These are phyloP conservation scores for Cutaneotrichosporon sp. DNA, from an alignment of 1,284 basidiomycete genomes.

Conservation along the genomic window DNA sequence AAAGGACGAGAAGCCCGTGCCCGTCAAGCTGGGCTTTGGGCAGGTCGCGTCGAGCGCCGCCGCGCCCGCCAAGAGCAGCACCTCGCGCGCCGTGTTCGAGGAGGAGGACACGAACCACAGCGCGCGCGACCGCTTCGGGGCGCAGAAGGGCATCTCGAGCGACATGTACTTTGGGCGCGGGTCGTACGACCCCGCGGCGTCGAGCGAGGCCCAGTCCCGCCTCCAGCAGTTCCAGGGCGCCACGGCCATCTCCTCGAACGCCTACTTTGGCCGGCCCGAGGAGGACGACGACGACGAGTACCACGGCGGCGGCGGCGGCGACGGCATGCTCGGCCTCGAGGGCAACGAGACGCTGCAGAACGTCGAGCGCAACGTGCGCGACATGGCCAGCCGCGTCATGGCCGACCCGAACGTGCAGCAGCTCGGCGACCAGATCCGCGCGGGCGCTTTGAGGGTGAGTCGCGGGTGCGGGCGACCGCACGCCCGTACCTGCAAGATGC, in stretches of 20 bases:
- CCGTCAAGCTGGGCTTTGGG: slow-evolving; percentile 74
- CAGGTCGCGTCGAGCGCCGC: slow-evolving; percentile 59
- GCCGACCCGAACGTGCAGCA: slow-evolving; percentile 90
- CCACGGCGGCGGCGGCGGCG: slow-evolving; percentile 58
- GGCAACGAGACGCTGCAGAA: slow-evolving; percentile 65
- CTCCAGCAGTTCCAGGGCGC: slow-evolving; percentile 87
- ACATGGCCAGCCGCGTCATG: slow-evolving; percentile 74
- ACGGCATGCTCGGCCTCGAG: slow-evolving; percentile 61
- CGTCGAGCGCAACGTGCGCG: slow-evolving; percentile 76
- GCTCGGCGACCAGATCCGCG: slow-evolving; percentile 76
- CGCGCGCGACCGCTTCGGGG: slow-evolving; percentile 87
- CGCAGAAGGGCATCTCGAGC: slow-evolving; percentile 89
- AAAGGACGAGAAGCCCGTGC: slow-evolving; percentile 42
- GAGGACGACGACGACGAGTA: slow-evolving; percentile 53
- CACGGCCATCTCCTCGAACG: slow-evolving; percentile 89
- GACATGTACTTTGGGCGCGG: slow-evolving; percentile 97
- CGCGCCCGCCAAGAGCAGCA: slow-evolving; percentile 53
- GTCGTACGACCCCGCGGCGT: slow-evolving; percentile 74
- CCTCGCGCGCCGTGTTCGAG: slow-evolving; percentile 23
- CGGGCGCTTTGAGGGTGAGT: slow-evolving; percentile 80
- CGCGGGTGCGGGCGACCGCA: too few relatives aligned
- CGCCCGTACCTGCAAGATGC: too few relatives aligned
- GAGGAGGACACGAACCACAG: slow-evolving; percentile 69
- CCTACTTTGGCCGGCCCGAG: slow-evolving; percentile 91
- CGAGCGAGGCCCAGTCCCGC: slow-evolving; percentile 76